Conservation (phyloP, 2,329 filamentous ascomycete genomes). For the Fusarium torreyae region DNA sequence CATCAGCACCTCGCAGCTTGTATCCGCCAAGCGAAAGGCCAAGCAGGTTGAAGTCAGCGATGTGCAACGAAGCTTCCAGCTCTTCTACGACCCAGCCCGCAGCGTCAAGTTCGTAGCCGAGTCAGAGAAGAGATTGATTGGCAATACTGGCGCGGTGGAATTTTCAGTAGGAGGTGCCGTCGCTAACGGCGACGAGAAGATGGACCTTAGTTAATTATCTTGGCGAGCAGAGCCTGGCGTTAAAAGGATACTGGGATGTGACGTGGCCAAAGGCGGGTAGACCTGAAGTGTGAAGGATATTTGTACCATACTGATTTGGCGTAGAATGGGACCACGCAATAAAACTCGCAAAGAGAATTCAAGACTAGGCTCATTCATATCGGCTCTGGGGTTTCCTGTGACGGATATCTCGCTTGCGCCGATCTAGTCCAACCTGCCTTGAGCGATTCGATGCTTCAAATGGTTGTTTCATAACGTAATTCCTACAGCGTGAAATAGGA, state of each 20-base stretch:
- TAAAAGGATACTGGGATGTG: slow-evolving; percentile 45
- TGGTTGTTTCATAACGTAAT: background rate
- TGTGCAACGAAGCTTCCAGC: slow-evolving; percentile 91
- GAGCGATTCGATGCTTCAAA: background rate
- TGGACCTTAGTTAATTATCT: slow-evolving; percentile 61
- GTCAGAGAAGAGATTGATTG: slow-evolving; percentile 93
- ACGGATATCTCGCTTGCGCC: slow-evolving; percentile 2
- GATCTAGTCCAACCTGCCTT: background rate
- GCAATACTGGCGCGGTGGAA: slow-evolving; percentile 84
- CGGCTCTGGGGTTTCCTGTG: slow-evolving; percentile 15
- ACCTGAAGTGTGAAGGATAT: slow-evolving; percentile 41
- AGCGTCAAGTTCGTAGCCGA: slow-evolving; percentile 93
- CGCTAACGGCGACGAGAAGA: slow-evolving; percentile 60
- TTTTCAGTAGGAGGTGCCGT: slow-evolving; percentile 64
- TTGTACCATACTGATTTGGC: slow-evolving; percentile 52
- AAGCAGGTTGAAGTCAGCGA: slow-evolving; percentile 89
- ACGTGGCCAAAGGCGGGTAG: slow-evolving; percentile 35
- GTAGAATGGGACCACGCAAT: slow-evolving; percentile 43
- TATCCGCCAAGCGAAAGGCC: slow-evolving; percentile 87
- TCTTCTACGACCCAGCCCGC: slow-evolving; percentile 92
- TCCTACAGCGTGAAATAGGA: background rate
- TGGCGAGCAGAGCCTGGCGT: slow-evolving; percentile 52
- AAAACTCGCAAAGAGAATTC: slow-evolving; percentile 34
- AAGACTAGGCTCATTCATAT: slow-evolving; percentile 26
- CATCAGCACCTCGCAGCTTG: slow-evolving; percentile 92